Conservation (phyloP, 306 rosid genomes). For the Datisca glomerata region DNA sequence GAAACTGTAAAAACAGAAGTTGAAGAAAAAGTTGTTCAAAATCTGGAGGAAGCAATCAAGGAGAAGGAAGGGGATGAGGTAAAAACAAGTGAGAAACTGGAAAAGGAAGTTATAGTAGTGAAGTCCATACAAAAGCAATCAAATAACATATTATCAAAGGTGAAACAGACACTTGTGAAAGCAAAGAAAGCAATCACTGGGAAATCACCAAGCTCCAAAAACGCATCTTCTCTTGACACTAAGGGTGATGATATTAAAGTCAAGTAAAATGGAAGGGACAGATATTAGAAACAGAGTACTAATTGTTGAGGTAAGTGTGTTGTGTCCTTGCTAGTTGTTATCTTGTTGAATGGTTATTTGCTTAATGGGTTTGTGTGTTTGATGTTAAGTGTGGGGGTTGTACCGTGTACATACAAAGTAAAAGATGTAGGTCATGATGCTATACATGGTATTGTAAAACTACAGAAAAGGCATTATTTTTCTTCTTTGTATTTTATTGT, state of each 20-base stretch:
- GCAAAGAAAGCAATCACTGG: conserved; percentile 83
- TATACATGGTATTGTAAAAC: conserved; percentile 5
- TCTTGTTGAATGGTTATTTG: too few species aligned
- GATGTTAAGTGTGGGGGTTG: too few species aligned
- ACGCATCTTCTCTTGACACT: conserved; percentile 36
- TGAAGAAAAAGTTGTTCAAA: conserved; percentile 2
- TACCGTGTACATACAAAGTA: too few species aligned
- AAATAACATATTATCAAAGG: conserved; percentile 60
- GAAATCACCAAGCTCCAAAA: conserved; percentile 67
- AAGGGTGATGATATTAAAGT: conserved; percentile 27
- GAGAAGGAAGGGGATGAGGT: conserved; percentile 1
- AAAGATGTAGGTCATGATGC: too few species aligned
- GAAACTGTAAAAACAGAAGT: not conserved
- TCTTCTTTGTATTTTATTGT: conserved; percentile 8
- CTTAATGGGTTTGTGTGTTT: too few species aligned
- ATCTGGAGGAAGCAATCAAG: conserved; percentile 1
- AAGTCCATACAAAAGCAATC: conserved; percentile 63
- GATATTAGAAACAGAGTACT: too few species aligned
- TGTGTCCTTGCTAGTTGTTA: too few species aligned
- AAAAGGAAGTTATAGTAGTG: conserved; percentile 21
- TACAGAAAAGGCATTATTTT: not conserved
- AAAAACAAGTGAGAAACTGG: not conserved
- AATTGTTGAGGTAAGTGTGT: too few species aligned
- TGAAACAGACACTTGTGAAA: conserved; percentile 68
- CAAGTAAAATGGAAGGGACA: too few species aligned